These are phyloP conservation scores for Teratosphaeria epicoccoides DNA, from an alignment of 2,329 filamentous ascomycete species.

Conservation along the genomic window DNA sequence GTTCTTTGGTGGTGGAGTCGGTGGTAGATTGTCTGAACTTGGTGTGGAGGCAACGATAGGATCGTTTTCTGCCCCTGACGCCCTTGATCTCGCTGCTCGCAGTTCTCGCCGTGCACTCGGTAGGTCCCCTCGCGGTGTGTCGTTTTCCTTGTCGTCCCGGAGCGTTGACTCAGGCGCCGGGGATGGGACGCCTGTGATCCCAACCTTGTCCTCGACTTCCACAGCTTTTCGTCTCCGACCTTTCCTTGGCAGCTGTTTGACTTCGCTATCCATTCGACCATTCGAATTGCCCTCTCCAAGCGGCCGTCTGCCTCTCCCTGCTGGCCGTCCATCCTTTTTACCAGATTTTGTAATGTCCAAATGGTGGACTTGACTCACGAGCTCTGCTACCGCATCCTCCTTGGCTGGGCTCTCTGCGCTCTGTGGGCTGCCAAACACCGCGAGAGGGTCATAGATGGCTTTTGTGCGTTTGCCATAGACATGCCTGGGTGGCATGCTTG, in stretches of 20 bases:
- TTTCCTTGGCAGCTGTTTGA: background rate
- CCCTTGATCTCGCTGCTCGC: no score
- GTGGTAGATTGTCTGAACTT: background rate
- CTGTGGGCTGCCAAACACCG: constrained; percentile 8
- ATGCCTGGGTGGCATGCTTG: constrained; percentile 25
- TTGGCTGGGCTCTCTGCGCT: background rate
- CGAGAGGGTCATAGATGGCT: constrained; percentile 16
- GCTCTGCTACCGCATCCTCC: background rate
- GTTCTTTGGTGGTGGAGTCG: background rate
- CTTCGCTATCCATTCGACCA: background rate
- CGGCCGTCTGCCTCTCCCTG: background rate
- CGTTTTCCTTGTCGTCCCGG: background rate
- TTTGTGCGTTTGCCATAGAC: constrained; percentile 31
- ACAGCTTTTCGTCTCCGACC: background rate
- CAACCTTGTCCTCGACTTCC: background rate
- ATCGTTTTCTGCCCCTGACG: background rate
- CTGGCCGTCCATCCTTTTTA: background rate
- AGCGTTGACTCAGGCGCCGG: background rate
- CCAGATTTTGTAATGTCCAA: background rate
- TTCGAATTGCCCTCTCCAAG: constrained; percentile 1
- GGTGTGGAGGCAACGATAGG: background rate
- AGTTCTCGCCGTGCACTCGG: background rate
- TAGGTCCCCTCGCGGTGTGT: background rate
- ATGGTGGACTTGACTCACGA: background rate
- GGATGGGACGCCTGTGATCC: background rate